A percentile compares a stretch with the other conserved stretches of the same genome.
These are phyloP conservation scores for button mushroom (Agaricus bisporus) DNA, from an alignment of 768 basidiomycete genomes.

Conservation along the genomic window DNA sequence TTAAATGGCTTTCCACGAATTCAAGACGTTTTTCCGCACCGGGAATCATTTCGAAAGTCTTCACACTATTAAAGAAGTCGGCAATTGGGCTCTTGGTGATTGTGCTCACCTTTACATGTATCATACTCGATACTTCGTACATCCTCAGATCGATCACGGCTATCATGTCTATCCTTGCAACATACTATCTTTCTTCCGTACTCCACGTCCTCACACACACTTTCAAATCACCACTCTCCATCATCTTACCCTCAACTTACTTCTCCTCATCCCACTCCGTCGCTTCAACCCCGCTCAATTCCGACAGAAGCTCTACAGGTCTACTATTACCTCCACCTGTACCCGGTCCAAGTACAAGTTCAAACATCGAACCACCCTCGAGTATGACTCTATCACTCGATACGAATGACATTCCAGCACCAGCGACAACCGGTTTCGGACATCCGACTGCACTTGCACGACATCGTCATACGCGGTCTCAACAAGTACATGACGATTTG, in stretches of 20 bases:
- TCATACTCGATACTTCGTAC: conserved; percentile 16
- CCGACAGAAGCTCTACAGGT: background rate
- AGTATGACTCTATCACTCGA: conserved; percentile 4
- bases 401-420: background rate
- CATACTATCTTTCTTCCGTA: conserved; percentile 68
- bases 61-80: conserved; percentile 23
- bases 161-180: conserved; percentile 42
- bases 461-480: conserved; percentile 17
- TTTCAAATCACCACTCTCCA: conserved; percentile 77
- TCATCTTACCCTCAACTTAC: conserved; percentile 53
- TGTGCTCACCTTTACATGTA: conserved; percentile 33
- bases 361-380: conserved; percentile 21
- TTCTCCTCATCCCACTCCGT: conserved; percentile 10
- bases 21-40: background rate
- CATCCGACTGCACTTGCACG: background rate
- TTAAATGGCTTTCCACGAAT: background rate
- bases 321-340: conserved; percentile 2
- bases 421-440: background rate
- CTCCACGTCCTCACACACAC: conserved; percentile 80
- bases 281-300: background rate
- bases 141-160: conserved; percentile 33
- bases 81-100: conserved; percentile 37
- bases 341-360: background rate
- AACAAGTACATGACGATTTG: conserved; percentile 52
- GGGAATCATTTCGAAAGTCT: background rate